Conservation (phyloP, 306 rosid species). For the Lathyrus tuberosus region DNA sequence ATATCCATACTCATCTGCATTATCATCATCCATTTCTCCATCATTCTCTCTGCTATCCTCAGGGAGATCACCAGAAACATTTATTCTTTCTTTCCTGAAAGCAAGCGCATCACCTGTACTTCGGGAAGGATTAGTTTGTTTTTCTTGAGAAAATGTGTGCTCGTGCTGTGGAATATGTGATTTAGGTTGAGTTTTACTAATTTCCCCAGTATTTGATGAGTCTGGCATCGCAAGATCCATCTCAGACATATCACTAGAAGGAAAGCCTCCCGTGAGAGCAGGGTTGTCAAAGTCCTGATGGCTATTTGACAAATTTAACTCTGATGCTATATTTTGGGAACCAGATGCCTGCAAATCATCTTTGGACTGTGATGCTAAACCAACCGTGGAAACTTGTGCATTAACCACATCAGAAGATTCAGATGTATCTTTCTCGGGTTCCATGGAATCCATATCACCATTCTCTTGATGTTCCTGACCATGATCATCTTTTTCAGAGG, state of each 20-base stretch:
- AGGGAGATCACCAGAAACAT: conserved; percentile 63
- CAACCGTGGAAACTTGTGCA: conserved; percentile 49
- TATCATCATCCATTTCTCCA: conserved; percentile 63
- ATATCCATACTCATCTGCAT: conserved; percentile 85
- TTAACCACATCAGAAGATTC: conserved; percentile 46
- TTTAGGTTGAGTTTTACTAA: conserved; percentile 51
- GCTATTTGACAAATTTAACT: conserved; percentile 53
- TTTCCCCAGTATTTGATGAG: conserved; percentile 61
- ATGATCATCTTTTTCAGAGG: conserved; percentile 55
- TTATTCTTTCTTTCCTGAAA: conserved; percentile 76
- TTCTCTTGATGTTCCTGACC: conserved; percentile 51
- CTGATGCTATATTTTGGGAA: conserved; percentile 48
- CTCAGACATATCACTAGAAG: conserved; percentile 59
- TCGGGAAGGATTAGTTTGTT: conserved; percentile 75
- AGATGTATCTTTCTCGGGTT: conserved; percentile 46
- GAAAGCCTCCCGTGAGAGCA: conserved; percentile 60
- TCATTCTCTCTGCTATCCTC: conserved; percentile 48
- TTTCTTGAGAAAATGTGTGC: conserved; percentile 52
- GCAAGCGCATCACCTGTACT: conserved; percentile 72
- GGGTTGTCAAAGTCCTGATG: conserved; percentile 51
- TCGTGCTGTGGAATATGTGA: conserved; percentile 49
- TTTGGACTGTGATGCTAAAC: conserved; percentile 56
- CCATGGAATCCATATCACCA: conserved; percentile 47
- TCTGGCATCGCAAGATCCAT: conserved; percentile 60
- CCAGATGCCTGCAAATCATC: conserved; percentile 52